These are phyloP conservation scores for Aquilaria sinensis DNA, from an alignment of 345 rosid genomes.

Conservation along the genomic window DNA sequence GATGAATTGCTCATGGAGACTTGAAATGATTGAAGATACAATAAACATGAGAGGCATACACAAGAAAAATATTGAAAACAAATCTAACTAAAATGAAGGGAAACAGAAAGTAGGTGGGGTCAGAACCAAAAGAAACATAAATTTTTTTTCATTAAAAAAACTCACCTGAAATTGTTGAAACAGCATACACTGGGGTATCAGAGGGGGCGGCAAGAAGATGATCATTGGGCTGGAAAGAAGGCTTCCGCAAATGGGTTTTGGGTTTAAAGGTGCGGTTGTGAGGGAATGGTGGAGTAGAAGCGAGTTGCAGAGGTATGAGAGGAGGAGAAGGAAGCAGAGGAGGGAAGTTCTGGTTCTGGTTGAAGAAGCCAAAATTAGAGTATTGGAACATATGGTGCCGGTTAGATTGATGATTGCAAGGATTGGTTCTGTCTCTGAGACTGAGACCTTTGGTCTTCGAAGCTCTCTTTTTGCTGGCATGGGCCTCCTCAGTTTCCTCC, in stretches of 20 bases:
- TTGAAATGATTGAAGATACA: constrained; percentile 1
- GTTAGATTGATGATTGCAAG: constrained; percentile 23
- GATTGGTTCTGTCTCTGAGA: constrained; percentile 37
- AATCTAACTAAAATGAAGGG: constrained; percentile 21
- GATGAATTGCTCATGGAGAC: constrained; percentile 6
- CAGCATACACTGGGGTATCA: constrained; percentile 22
- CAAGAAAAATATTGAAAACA: constrained; percentile 13
- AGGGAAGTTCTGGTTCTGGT: constrained; percentile 43
- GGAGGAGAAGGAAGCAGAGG: constrained; percentile 64
- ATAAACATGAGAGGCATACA: constrained; percentile 11
- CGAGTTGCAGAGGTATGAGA: constrained; percentile 44
- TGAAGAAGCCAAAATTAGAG: constrained; percentile 41
- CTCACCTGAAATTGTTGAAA: constrained; percentile 32
- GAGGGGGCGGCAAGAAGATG: constrained; percentile 42
- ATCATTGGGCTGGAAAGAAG: constrained; percentile 30
- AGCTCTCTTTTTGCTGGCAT: constrained; percentile 37
- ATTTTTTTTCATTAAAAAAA: not conserved
- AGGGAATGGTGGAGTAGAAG: constrained; percentile 37
- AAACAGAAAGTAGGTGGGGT: constrained; percentile 14
- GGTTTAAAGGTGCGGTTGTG: constrained; percentile 38
- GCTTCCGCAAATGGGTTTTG: constrained; percentile 47
- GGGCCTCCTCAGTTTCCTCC: constrained; percentile 60
- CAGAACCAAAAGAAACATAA: constrained; percentile 1
- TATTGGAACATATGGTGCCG: constrained; percentile 50
- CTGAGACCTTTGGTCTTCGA: constrained; percentile 33